A percentile compares a stretch with the other conserved stretches of the same genome.
phyloP scores from a whole-genome alignment of 805 yeast genomes.

The Candida insectorum region DNA sequence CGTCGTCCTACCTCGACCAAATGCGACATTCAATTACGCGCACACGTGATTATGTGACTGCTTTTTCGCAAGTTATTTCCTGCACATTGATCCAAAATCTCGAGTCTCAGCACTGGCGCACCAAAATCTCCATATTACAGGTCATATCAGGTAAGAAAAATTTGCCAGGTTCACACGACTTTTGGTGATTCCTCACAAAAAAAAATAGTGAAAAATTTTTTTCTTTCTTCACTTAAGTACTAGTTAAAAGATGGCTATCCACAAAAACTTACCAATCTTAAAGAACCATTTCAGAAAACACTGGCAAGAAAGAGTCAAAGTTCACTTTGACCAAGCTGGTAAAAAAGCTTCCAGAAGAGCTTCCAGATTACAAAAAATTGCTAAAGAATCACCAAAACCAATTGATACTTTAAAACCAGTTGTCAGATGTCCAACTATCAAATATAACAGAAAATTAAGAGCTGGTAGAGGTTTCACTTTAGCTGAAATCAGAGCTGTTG shows the following conservation, averaged over 20 bases:
- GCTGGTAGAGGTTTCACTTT: slow-evolving; percentile 99
- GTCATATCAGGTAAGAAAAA: no score
- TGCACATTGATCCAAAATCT: no score
- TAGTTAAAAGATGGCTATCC: slow-evolving; percentile 66
- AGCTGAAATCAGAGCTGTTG: slow-evolving; percentile 98
- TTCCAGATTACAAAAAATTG: slow-evolving; percentile 92
- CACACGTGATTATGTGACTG: slow-evolving; percentile 5
- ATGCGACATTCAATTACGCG: background rate
- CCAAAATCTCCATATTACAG: no score
- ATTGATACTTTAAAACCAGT: slow-evolving; percentile 94
- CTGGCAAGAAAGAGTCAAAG: slow-evolving; percentile 99
- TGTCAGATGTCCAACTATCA: slow-evolving; percentile 98
- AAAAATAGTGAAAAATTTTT: slow-evolving; percentile 6
- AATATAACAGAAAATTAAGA: slow-evolving; percentile 99
- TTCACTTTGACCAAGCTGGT: slow-evolving; percentile 99
- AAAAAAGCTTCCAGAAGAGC: slow-evolving; percentile 96
- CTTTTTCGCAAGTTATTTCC: no score
- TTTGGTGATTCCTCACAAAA: background rate
- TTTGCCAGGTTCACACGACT: background rate
- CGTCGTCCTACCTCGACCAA: background rate
- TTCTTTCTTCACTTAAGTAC: background rate
- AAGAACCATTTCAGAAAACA: slow-evolving; percentile 99
- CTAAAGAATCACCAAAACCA: slow-evolving; percentile 96
- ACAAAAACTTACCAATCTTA: slow-evolving; percentile 98
- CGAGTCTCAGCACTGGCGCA: no score